These are phyloP conservation scores for Pistacia integerrima DNA, from an alignment of 345 rosid species.

Conservation along the genomic window DNA sequence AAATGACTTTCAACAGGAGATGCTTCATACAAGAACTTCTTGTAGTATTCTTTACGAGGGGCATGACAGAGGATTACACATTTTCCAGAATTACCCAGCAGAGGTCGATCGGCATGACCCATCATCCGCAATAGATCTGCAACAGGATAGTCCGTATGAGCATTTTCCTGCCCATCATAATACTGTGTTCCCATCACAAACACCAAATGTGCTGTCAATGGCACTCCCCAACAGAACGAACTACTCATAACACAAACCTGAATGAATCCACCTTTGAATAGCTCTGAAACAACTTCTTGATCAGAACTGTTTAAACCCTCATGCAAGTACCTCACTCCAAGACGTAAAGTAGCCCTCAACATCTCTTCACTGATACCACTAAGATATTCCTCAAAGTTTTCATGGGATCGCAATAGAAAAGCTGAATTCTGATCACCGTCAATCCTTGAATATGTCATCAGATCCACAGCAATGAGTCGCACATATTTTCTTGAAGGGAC, in stretches of 20 bases:
- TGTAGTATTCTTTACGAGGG: constrained; percentile 88
- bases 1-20: constrained; percentile 91
- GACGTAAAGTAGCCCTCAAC: too few relatives aligned
- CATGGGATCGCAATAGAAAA: constrained; percentile 42
- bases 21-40: constrained; percentile 86
- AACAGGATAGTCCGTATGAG: constrained; percentile 82
- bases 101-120: constrained; percentile 95
- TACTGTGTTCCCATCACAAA: constrained; percentile 96
- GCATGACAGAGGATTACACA: constrained; percentile 89
- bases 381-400: too few relatives aligned
- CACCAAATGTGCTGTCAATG: constrained; percentile 77
- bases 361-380: too few relatives aligned
- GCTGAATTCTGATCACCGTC: constrained; percentile 57
- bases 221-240: constrained; percentile 82
- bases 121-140: constrained; percentile 93
- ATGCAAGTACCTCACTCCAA: constrained; percentile 68
- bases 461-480: constrained; percentile 81
- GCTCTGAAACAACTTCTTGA: constrained; percentile 76
- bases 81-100: constrained; percentile 81
- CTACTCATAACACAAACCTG: constrained; percentile 97
- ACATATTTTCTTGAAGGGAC: constrained; percentile 95
- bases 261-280: constrained; percentile 86
- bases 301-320: constrained; percentile 81
- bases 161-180: constrained; percentile 87
- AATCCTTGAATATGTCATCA: constrained; percentile 78